Conservation (phyloP, 768 basidiomycete species). For the Termitomyces sp. region DNA sequence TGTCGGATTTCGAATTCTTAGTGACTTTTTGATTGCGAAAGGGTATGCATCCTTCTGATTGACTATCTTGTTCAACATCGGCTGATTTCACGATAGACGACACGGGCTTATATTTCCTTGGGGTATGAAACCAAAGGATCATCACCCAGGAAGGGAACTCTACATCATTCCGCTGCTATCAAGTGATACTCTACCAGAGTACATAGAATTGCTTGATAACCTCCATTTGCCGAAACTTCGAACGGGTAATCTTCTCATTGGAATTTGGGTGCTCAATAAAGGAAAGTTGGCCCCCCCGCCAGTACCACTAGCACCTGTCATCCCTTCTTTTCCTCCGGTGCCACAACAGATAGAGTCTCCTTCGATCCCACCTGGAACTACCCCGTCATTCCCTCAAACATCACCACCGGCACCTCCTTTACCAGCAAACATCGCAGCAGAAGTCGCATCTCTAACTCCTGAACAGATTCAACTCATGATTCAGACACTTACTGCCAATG, state of each 20-base stretch:
- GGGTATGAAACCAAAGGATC: constrained; percentile 71
- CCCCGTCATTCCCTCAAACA: constrained; percentile 17
- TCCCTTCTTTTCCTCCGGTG: constrained; percentile 16
- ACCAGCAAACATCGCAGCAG: constrained; percentile 57
- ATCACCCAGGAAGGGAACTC: constrained; percentile 77
- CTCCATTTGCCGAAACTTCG: constrained; percentile 65
- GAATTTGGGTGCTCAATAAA: constrained; percentile 83
- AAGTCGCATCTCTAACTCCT: constrained; percentile 70
- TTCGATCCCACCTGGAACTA: constrained; percentile 14
- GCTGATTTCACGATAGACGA: constrained; percentile 46
- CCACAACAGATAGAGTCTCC: constrained; percentile 9
- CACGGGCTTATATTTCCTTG: constrained; percentile 87
- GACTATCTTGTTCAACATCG: not conserved
- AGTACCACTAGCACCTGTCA: constrained; percentile 16
- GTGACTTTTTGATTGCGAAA: constrained; percentile 68
- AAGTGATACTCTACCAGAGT: constrained; percentile 73
- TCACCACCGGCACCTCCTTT: constrained; percentile 18
- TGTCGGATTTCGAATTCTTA: constrained; percentile 55
- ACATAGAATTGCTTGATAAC: constrained; percentile 78
- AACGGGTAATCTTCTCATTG: constrained; percentile 65
- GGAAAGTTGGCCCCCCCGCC: constrained; percentile 61
- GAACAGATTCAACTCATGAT: constrained; percentile 74
- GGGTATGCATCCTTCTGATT: constrained; percentile 44
- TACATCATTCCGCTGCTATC: constrained; percentile 80
- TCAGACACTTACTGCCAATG: constrained; percentile 46